phyloP scores from a whole-genome alignment of 306 rosid genomes.

The Coriaria nepalensis region DNA sequence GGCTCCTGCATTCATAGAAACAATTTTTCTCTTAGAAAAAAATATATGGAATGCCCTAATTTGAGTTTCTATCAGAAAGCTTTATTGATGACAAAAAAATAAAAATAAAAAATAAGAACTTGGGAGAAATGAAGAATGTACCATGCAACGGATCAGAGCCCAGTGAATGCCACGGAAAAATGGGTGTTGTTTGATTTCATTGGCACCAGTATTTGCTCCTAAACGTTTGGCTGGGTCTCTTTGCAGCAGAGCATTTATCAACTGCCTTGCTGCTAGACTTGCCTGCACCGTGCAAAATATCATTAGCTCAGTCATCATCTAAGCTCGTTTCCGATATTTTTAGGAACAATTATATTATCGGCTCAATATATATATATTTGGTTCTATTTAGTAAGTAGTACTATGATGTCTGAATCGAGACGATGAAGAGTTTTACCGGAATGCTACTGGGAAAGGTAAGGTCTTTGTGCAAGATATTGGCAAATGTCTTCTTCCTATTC shows the following conservation, averaged over 20 bases:
- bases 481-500: conserved; percentile 76
- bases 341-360: too few species aligned
- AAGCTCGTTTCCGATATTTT: too few species aligned
- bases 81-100: too few species aligned
- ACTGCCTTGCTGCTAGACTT: conserved; percentile 74
- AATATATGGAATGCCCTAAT: too few species aligned
- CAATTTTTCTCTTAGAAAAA: not conserved
- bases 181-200: conserved; percentile 80
- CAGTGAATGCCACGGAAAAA: conserved; percentile 80
- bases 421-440: conserved; percentile 27
- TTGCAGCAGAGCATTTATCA: conserved; percentile 80
- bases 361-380: too few species aligned
- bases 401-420: too few species aligned
- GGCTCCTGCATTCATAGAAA: conserved; percentile 12
- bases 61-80: not conserved
- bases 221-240: conserved; percentile 67
- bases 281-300: conserved; percentile 38
- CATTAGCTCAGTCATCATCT: not conserved
- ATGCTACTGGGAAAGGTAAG: conserved; percentile 91
- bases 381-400: too few species aligned
- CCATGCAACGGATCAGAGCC: conserved; percentile 93
- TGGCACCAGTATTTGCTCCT: conserved; percentile 63
- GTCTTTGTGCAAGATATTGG: conserved; percentile 82
- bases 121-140: conserved; percentile 20
- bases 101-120: not conserved